phyloP scores from a whole-genome alignment of 352 stramenopile species.

The Phytophthora rubi region DNA sequence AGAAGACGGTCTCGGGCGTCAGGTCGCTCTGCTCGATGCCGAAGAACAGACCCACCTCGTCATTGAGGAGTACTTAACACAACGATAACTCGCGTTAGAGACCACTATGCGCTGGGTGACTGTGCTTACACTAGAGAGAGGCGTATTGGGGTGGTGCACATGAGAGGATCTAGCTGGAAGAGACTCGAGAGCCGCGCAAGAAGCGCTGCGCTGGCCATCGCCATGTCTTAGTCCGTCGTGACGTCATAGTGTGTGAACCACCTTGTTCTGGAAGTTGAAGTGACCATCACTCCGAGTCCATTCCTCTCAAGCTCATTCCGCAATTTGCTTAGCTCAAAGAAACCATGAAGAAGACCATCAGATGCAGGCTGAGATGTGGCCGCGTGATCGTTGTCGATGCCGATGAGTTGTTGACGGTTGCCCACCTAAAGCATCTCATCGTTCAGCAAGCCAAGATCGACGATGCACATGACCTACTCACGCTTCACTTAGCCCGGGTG shows the following conservation, averaged over 20 bases:
- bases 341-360: no score
- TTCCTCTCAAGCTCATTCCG: no score
- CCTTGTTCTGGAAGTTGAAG: conserved; percentile 17
- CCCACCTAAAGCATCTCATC: no score
- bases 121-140: not conserved
- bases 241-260: not conserved
- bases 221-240: conserved; percentile 13
- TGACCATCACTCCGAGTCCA: conserved; percentile 7
- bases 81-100: no score
- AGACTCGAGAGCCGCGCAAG: conserved; percentile 47
- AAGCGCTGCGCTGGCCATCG: conserved; percentile 32
- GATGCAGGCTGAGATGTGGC: no score
- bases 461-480: no score
- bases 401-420: no score
- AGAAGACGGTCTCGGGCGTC: conserved; percentile 61
- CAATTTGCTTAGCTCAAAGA: no score
- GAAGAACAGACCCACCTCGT: conserved; percentile 82
- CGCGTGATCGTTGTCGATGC: no score
- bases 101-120: no score
- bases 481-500: no score
- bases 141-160: conserved; percentile 42
- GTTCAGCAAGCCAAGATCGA: no score
- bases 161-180: conserved; percentile 70
- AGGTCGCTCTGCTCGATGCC: conserved; percentile 51
- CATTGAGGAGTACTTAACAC: conserved; percentile 32